Conservation (phyloP, 176 grass and related monocot genomes). For the Phoenix dactylifera region DNA sequence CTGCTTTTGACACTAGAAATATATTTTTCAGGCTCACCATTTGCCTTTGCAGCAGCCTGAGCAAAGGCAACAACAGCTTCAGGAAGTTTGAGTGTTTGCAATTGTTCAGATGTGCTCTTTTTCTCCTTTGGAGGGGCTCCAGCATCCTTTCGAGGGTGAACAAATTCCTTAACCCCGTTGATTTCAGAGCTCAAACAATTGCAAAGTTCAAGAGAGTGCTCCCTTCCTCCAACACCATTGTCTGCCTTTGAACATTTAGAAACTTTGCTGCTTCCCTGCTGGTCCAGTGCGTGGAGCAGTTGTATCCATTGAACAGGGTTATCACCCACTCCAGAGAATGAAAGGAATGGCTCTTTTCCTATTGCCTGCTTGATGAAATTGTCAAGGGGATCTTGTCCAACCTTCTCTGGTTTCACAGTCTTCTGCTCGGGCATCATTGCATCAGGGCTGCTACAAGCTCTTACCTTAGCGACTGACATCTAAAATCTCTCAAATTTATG, state of each 20-base stretch:
- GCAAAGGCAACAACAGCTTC: conserved; percentile 11
- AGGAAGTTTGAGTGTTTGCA: conserved; percentile 5
- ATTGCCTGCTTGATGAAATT: conserved; percentile 12
- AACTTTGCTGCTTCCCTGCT: conserved; percentile 1
- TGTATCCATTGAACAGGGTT: conserved; percentile 4
- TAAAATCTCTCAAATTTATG: background rate
- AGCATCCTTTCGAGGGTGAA: background rate
- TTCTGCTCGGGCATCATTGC: conserved; percentile 12
- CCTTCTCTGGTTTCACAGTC: background rate
- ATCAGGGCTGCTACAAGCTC: background rate
- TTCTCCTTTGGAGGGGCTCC: background rate
- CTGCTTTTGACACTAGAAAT: background rate
- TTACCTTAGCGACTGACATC: background rate
- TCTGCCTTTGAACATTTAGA: conserved; percentile 5
- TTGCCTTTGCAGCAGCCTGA: conserved; percentile 10
- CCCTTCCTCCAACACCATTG: conserved; percentile 9
- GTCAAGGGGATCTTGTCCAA: conserved; percentile 4
- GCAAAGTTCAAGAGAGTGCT: conserved; percentile 9
- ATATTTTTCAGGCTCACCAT: conserved; percentile 10
- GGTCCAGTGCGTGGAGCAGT: conserved; percentile 1
- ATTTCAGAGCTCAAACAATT: conserved; percentile 8
- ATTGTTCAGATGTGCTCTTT: conserved; percentile 8
- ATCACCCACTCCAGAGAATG: conserved; percentile 11
- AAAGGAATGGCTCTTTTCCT: conserved; percentile 15
- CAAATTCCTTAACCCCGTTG: background rate